Conservation (phyloP, 176 grass and related monocot genomes). For the Avena insularis region DNA sequence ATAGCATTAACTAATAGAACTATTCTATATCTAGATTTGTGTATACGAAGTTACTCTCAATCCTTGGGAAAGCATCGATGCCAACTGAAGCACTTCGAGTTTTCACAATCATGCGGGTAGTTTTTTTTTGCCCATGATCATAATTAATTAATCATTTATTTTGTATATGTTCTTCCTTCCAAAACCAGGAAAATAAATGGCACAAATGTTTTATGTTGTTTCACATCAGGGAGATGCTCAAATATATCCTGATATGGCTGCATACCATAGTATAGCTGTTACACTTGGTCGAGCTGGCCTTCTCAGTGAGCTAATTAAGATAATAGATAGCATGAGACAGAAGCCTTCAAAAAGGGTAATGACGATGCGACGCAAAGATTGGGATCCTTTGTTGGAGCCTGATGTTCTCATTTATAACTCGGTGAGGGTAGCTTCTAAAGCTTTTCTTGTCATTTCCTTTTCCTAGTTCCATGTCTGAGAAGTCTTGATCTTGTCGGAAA, state of each 20-base stretch:
- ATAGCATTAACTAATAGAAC: conserved; percentile 25
- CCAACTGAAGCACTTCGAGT: conserved; percentile 79
- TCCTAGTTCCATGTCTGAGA: neutral
- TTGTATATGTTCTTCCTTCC: conserved; percentile 11
- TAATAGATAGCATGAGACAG: conserved; percentile 72
- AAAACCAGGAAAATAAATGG: conserved; percentile 2
- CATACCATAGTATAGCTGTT: conserved; percentile 87
- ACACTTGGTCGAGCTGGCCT: conserved; percentile 92
- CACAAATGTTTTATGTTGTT: conserved; percentile 29
- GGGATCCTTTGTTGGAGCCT: conserved; percentile 87
- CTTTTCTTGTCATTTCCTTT: conserved; percentile 30
- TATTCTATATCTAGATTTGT: conserved; percentile 74
- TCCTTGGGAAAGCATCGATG: conserved; percentile 82
- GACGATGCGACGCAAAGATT: conserved; percentile 65
- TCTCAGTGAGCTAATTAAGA: conserved; percentile 78
- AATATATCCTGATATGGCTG: conserved; percentile 95
- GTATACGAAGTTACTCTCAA: conserved; percentile 83
- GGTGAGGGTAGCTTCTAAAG: conserved; percentile 46
- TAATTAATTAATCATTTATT: conserved; percentile 17
- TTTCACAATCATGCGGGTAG: conserved; percentile 79
- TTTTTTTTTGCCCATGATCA: neutral
- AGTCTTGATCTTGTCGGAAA: conserved; percentile 23
- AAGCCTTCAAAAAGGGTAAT: conserved; percentile 71
- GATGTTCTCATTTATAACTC: conserved; percentile 90
- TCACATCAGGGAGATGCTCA: conserved; percentile 73